A percentile compares a stretch with the other conserved stretches of the same genome.
These are phyloP conservation scores for Phytophthora fragariae DNA, from an alignment of 352 stramenopile species.

Conservation along the genomic window DNA sequence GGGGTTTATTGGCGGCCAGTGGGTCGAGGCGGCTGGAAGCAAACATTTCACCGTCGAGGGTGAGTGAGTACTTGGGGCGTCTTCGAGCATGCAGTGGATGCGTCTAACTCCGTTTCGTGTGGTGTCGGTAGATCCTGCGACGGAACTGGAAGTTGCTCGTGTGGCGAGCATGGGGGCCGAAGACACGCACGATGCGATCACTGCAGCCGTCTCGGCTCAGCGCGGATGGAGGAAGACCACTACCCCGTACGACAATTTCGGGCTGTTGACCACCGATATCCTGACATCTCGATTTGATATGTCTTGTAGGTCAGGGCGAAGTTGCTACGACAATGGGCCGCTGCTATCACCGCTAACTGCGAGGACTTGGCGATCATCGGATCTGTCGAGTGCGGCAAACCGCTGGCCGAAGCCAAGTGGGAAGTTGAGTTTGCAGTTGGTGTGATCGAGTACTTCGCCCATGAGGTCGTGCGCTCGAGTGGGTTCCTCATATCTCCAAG, in stretches of 20 bases:
- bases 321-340: constrained; percentile 77
- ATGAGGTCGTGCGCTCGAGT: constrained; percentile 89
- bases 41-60: constrained; percentile 62
- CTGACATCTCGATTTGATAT: not conserved
- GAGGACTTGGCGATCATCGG: constrained; percentile 92
- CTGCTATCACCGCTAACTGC: constrained; percentile 61
- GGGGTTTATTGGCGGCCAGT: constrained; percentile 75
- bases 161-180: constrained; percentile 66
- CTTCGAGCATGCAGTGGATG: not conserved
- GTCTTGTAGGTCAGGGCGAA: constrained; percentile 46
- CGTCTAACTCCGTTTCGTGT: not conserved
- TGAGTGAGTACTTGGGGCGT: constrained; percentile 12
- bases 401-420: constrained; percentile 91
- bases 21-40: constrained; percentile 56
- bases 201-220: constrained; percentile 62
- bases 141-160: constrained; percentile 63
- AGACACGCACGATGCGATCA: constrained; percentile 77
- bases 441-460: constrained; percentile 97
- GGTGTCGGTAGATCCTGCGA: constrained; percentile 63
- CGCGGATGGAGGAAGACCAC: constrained; percentile 73
- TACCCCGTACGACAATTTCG: constrained; percentile 46
- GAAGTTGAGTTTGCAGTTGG: constrained; percentile 94
- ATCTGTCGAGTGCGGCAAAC: constrained; percentile 97
- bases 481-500: constrained; percentile 83
- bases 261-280: not conserved